These are phyloP conservation scores for Paecilomyces sp. DNA, from an alignment of 2,329 filamentous ascomycete species.

Conservation along the genomic window DNA sequence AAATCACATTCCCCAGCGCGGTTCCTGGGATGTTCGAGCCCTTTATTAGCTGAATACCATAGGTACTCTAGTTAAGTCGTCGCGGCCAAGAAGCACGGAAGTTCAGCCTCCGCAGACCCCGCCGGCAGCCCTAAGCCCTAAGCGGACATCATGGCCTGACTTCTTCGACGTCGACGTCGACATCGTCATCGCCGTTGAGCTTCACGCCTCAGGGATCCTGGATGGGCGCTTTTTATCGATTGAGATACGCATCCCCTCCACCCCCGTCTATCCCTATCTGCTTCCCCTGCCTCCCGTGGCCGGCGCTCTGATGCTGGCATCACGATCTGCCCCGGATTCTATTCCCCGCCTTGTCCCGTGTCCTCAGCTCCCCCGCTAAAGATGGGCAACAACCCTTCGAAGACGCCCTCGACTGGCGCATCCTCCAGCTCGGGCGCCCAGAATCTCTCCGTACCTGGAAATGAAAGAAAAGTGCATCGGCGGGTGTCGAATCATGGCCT, in stretches of 20 bases:
- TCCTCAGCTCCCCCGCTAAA: slow-evolving; percentile 16
- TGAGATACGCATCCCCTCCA: slow-evolving; percentile 3
- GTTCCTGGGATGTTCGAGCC: not conserved
- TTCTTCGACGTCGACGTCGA: slow-evolving; percentile 2
- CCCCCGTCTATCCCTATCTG: slow-evolving; percentile 2
- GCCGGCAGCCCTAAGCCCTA: slow-evolving; percentile 17
- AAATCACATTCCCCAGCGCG: not conserved
- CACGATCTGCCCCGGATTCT: slow-evolving; percentile 9
- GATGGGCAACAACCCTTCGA: slow-evolving; percentile 45
- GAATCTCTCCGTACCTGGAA: slow-evolving; percentile 14
- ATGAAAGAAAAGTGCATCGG: slow-evolving; percentile 33
- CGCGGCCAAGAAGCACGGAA: not conserved
- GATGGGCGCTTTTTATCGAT: not conserved
- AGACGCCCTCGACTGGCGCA: slow-evolving; percentile 26
- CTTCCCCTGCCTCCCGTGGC: slow-evolving; percentile 8
- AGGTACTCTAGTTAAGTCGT: not conserved
- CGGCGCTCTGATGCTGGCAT: slow-evolving; percentile 17
- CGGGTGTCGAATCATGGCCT: slow-evolving; percentile 32
- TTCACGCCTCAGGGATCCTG: not conserved
- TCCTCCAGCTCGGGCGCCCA: slow-evolving; percentile 18
- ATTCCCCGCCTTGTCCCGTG: slow-evolving; percentile 6
- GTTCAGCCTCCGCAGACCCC: slow-evolving; percentile 1
- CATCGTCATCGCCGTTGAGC: slow-evolving; percentile 11
- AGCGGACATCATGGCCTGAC: slow-evolving; percentile 8
- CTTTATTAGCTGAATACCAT: no score